Evolutionary conservation across 257 asterid genomes (phyloP), one percentile per base, ranked within the genome.

Genomic region (Scutellaria barbata): DNA sequence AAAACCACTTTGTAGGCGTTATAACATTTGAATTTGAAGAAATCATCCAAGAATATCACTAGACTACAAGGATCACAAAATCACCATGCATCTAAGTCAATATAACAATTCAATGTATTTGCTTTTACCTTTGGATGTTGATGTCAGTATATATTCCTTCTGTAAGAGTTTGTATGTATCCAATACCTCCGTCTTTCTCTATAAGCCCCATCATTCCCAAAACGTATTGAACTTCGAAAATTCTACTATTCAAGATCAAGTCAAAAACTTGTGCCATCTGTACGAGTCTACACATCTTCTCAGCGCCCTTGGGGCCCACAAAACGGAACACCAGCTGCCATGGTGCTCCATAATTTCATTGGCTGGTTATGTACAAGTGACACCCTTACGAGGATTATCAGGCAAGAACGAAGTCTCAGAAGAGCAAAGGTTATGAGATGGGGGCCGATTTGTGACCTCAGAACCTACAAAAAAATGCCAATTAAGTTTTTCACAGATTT

Each of bases 351-450:
- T 10, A 51, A 16, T 47, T 74, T 59, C 16, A 13, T 37, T 9
- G 48, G 54, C 74, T 45, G 60, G 63, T 84, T 86, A 86, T 72
- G 79, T 73, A 83, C 93, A 90, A 55, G 77, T 39, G 74, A 90
- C 79, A 22, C 81, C 82, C 71, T 82, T 80, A 25, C 68, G 80
- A 60, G 87, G 84, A 77, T 68, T 87, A 37, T 80, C 85, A 3
- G 60, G 86, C 71, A 86, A 52, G 73, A 82, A 76, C n/a, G 87
- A 68, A 8, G 85, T 77, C 68, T 78, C 77, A 7, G 80, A 61
- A 75, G 68, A 79, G 80, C 76, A 69, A 25, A 67, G 74, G 45
- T 74, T 82, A 14, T 68, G 78, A 8, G 87, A 8, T 54, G 75
- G 79, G 41, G 71, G 75, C 68, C 64, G 79, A 46, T 50, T 66